Conservation (phyloP, 1,284 basidiomycete genomes). For the Ceratobasidium sp. region DNA sequence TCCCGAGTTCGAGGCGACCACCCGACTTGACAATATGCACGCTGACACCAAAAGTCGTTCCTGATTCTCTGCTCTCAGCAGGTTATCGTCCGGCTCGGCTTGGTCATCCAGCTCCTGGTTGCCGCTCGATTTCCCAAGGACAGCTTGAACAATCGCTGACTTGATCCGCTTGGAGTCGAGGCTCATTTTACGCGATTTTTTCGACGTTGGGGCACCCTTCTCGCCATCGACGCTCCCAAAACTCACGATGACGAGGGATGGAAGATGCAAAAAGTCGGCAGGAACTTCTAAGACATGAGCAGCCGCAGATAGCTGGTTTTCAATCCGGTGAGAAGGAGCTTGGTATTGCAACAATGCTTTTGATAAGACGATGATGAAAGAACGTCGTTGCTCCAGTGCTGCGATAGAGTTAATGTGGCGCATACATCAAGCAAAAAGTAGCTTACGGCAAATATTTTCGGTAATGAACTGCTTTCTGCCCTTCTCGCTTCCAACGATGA, state of each 20-base stretch:
- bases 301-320: slow-evolving; percentile 73
- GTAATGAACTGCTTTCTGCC: slow-evolving; percentile 19
- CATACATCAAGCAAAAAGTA: not conserved
- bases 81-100: no score
- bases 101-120: not conserved
- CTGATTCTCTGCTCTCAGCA: not conserved
- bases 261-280: slow-evolving; percentile 82
- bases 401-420: slow-evolving; percentile 3
- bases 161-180: not conserved
- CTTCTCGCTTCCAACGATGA: slow-evolving; percentile 17
- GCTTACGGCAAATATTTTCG: slow-evolving; percentile 32
- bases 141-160: not conserved
- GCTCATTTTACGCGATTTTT: slow-evolving; percentile 2
- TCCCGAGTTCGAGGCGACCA: slow-evolving; percentile 74
- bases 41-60: slow-evolving; percentile 60
- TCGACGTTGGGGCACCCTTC: slow-evolving; percentile 10
- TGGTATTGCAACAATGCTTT: slow-evolving; percentile 83
- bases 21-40: slow-evolving; percentile 80
- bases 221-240: slow-evolving; percentile 63
- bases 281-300: slow-evolving; percentile 62
- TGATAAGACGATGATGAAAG: slow-evolving; percentile 81
- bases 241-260: slow-evolving; percentile 78
- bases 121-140: not conserved
- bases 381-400: slow-evolving; percentile 72
- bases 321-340: slow-evolving; percentile 85